Conservation (phyloP, 2,329 filamentous ascomycete species). For the Colletotrichum australisinense region DNA sequence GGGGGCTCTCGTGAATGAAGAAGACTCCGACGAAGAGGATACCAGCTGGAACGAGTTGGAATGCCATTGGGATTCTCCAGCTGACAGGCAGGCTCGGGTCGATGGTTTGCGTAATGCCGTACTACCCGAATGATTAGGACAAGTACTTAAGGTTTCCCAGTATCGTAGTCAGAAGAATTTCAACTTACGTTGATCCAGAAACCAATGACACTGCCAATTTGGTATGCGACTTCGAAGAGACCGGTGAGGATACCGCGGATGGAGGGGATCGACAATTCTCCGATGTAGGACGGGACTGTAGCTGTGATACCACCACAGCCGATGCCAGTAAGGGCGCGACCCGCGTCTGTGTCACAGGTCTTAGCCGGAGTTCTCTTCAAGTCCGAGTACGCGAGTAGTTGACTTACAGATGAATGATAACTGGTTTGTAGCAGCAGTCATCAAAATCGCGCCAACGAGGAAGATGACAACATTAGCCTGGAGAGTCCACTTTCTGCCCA, state of each 20-base stretch:
- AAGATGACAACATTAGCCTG: conserved; percentile 57
- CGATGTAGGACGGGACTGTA: conserved; percentile 72
- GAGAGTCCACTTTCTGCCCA: conserved; percentile 64
- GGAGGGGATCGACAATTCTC: conserved; percentile 69
- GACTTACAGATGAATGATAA: conserved; percentile 53
- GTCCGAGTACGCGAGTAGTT: too few relatives aligned
- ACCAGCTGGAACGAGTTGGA: conserved; percentile 56
- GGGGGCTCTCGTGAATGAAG: conserved; percentile 45
- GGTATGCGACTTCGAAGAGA: conserved; percentile 63
- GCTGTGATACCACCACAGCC: conserved; percentile 64
- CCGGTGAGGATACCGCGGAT: conserved; percentile 69
- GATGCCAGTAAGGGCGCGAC: conserved; percentile 67
- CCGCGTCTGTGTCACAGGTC: conserved; percentile 43
- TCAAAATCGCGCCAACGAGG: conserved; percentile 55
- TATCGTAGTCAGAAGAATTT: background rate
- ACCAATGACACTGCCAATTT: conserved; percentile 63
- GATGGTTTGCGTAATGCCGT: conserved; percentile 54
- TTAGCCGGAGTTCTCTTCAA: background rate
- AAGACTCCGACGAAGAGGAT: conserved; percentile 57
- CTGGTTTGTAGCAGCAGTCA: conserved; percentile 52
- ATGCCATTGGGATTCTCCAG: conserved; percentile 62
- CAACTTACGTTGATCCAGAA: conserved; percentile 57
- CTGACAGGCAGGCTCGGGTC: conserved; percentile 45
- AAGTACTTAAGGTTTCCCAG: background rate
- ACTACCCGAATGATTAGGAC: conserved; percentile 32